These are phyloP conservation scores for Samsoniella hepiali DNA, from an alignment of 2,329 filamentous ascomycete species.

Conservation along the genomic window DNA sequence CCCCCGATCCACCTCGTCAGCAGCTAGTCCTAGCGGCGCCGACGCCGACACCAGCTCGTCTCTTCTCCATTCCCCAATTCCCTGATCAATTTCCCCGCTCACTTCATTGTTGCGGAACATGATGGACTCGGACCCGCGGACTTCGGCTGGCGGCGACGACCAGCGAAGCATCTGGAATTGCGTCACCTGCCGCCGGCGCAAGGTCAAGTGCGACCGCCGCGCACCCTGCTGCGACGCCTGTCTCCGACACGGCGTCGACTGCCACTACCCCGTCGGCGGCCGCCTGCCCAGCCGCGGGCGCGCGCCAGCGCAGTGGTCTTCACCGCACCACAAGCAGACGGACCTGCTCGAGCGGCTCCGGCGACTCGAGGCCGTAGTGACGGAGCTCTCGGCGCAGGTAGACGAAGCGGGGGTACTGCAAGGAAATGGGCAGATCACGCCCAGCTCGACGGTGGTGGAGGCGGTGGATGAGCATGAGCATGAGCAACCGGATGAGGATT, in stretches of 20 bases:
- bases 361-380: conserved; percentile 31
- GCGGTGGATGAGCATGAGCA: background rate
- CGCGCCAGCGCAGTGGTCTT: conserved; percentile 20
- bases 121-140: background rate
- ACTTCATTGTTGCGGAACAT: background rate
- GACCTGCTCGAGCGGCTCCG: conserved; percentile 30
- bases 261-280: conserved; percentile 32
- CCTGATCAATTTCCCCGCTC: background rate
- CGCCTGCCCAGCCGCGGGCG: conserved; percentile 28
- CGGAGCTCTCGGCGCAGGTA: conserved; percentile 30
- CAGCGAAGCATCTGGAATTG: conserved; percentile 32
- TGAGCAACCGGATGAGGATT: conserved; percentile 29
- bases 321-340: conserved; percentile 29
- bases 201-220: conserved; percentile 30
- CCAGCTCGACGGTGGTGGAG: background rate
- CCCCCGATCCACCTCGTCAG: background rate
- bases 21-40: background rate
- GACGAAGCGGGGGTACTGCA: conserved; percentile 24
- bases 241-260: conserved; percentile 26
- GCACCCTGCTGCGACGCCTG: conserved; percentile 30
- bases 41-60: background rate
- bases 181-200: conserved; percentile 31
- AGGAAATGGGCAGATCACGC: background rate
- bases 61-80: background rate
- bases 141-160: conserved; percentile 8